These are phyloP conservation scores for Rubia tinctorum DNA, from an alignment of 305 asterid genomes.

Conservation along the genomic window DNA sequence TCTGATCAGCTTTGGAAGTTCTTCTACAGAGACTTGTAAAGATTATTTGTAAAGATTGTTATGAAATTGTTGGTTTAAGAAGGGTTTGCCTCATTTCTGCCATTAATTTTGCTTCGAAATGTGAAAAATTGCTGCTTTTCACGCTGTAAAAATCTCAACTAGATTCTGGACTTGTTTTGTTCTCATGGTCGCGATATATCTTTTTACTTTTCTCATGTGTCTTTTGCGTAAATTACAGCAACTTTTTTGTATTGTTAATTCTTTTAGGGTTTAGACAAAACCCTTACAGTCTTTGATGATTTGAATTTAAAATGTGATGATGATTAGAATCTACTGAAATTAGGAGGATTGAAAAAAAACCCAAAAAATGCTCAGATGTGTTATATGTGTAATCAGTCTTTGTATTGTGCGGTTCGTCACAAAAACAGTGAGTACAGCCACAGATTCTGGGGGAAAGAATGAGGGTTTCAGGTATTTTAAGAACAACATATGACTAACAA, in stretches of 20 bases:
- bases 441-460: background rate
- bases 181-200: too few relatives aligned
- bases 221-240: too few relatives aligned
- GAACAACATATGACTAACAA: background rate
- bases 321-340: too few relatives aligned
- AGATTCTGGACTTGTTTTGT: background rate
- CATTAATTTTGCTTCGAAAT: background rate
- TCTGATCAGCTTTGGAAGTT: background rate
- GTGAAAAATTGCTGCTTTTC: too few relatives aligned
- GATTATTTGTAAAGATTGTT: background rate
- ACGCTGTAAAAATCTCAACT: background rate
- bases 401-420: constrained; percentile 17
- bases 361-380: background rate
- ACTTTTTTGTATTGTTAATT: too few relatives aligned
- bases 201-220: too few relatives aligned
- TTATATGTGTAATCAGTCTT: background rate
- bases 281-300: too few relatives aligned
- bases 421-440: constrained; percentile 24
- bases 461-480: too few relatives aligned
- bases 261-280: too few relatives aligned
- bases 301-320: background rate
- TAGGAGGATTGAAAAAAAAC: background rate
- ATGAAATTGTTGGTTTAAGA: background rate
- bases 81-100: background rate
- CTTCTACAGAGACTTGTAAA: background rate